Conservation (phyloP, 495 filamentous ascomycete species). For the Rostrohypoxylon terebratum region DNA sequence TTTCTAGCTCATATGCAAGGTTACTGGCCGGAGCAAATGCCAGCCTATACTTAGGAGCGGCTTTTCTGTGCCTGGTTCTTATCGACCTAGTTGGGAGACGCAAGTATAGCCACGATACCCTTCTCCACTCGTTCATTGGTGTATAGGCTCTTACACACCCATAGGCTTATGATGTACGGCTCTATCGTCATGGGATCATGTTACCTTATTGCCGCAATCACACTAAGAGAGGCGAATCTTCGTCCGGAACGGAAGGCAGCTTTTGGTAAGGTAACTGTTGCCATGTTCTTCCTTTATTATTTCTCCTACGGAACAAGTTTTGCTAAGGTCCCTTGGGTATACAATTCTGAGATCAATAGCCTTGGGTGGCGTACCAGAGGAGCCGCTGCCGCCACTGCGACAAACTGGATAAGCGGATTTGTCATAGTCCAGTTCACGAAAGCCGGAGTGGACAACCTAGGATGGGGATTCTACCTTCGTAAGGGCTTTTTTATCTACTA, state of each 20-base stretch:
- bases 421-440: constrained; percentile 54
- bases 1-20: constrained; percentile 42
- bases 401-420: constrained; percentile 54
- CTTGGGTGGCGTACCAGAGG: constrained; percentile 54
- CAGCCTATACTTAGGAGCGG: constrained; percentile 47
- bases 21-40: constrained; percentile 51
- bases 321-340: constrained; percentile 57
- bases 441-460: constrained; percentile 50
- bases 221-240: constrained; percentile 39
- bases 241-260: constrained; percentile 35
- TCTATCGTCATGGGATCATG: constrained; percentile 45
- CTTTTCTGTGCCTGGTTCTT: constrained; percentile 46
- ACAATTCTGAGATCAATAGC: constrained; percentile 57
- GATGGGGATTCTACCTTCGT: constrained; percentile 54
- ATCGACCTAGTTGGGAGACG: constrained; percentile 48
- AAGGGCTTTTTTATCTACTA: constrained; percentile 3
- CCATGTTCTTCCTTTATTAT: constrained; percentile 55
- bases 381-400: constrained; percentile 53
- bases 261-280: constrained; percentile 43
- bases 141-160: constrained; percentile 10
- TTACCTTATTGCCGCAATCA: constrained; percentile 48
- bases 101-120: constrained; percentile 35
- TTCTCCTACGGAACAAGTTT: constrained; percentile 53
- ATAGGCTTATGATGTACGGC: constrained; percentile 62
- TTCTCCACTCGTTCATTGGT: not conserved